Evolutionary conservation across 108 stramenopile genomes (phyloP).

Genomic region (Nitzschia putrida): DNA sequence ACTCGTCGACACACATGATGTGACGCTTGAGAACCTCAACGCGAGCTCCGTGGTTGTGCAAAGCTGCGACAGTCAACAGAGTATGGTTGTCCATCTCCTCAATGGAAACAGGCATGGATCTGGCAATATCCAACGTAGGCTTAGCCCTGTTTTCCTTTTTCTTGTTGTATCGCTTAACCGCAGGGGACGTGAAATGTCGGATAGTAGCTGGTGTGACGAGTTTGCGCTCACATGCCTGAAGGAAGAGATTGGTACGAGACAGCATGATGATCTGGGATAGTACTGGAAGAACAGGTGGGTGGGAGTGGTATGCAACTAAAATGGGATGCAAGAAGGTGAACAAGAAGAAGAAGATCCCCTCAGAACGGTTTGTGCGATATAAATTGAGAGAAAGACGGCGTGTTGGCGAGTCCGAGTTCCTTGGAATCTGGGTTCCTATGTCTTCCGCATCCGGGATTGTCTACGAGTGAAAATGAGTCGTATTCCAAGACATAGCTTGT

Average conservation of each 20-base stretch:
- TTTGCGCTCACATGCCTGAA: not conserved
- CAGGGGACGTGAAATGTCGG: constrained; percentile 18
- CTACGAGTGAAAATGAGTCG: no score
- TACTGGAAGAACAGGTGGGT: no score
- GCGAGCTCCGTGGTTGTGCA: constrained; percentile 49
- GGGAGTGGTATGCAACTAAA: no score
- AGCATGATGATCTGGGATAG: not conserved
- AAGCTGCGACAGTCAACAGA: constrained; percentile 49
- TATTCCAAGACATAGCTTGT: no score
- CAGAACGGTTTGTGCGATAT: no score
- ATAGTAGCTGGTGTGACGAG: not conserved
- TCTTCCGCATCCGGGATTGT: no score
- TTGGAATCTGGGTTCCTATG: no score
- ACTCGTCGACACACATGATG: constrained; percentile 59
- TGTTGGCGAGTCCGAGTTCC: no score
- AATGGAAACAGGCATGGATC: constrained; percentile 29
- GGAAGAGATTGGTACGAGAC: constrained; percentile 1
- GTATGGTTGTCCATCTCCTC: constrained; percentile 60
- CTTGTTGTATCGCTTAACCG: constrained; percentile 14
- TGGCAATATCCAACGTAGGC: constrained; percentile 40
- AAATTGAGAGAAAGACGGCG: no score
- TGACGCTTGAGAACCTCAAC: constrained; percentile 60
- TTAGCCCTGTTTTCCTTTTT: not conserved
- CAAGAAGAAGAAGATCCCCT: no score
- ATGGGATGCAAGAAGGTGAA: no score